A percentile compares a stretch with the other conserved stretches of the same genome.
Evolutionary conservation across 805 yeast species (phyloP).

Genomic region (Metschnikowia drakensbergensis): DNA sequence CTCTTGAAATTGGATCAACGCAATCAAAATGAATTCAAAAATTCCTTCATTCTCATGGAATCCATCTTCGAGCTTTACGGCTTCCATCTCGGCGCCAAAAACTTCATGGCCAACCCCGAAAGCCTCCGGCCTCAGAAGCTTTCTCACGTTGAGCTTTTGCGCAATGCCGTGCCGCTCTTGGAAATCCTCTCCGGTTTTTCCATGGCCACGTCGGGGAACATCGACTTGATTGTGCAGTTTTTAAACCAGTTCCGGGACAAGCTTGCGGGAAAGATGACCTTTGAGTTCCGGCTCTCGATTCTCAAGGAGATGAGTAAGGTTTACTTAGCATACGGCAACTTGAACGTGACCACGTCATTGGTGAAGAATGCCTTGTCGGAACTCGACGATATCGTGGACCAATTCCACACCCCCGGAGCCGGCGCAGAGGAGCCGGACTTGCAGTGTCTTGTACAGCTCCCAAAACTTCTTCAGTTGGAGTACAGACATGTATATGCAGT

Average conservation of each 20-base stretch:
- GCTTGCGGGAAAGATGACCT: slow-evolving; percentile 22
- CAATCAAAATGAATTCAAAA: slow-evolving; percentile 25
- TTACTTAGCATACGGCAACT: slow-evolving; percentile 24
- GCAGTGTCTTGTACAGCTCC: slow-evolving; percentile 9
- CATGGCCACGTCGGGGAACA: slow-evolving; percentile 15
- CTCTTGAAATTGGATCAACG: slow-evolving; percentile 24
- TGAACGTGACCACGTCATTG: slow-evolving; percentile 21
- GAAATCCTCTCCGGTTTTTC: slow-evolving; percentile 26
- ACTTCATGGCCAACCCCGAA: slow-evolving; percentile 2
- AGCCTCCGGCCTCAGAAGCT: slow-evolving; percentile 3
- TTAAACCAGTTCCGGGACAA: slow-evolving; percentile 24
- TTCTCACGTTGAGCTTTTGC: slow-evolving; percentile 11
- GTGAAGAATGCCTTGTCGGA: slow-evolving; percentile 26
- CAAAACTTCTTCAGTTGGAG: slow-evolving; percentile 19
- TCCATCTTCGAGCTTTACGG: slow-evolving; percentile 33
- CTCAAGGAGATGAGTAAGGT: slow-evolving; percentile 29
- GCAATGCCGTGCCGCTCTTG: slow-evolving; percentile 22
- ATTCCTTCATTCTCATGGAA: slow-evolving; percentile 25
- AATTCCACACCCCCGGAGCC: not conserved
- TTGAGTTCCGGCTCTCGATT: slow-evolving; percentile 24
- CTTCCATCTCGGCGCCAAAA: slow-evolving; percentile 12
- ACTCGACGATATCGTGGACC: slow-evolving; percentile 15
- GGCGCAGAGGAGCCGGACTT: not conserved
- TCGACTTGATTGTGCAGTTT: slow-evolving; percentile 27
- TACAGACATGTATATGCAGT: slow-evolving; percentile 18